These are phyloP conservation scores for Westerdykella ornata DNA, from an alignment of 2,329 filamentous ascomycete genomes.

Conservation along the genomic window DNA sequence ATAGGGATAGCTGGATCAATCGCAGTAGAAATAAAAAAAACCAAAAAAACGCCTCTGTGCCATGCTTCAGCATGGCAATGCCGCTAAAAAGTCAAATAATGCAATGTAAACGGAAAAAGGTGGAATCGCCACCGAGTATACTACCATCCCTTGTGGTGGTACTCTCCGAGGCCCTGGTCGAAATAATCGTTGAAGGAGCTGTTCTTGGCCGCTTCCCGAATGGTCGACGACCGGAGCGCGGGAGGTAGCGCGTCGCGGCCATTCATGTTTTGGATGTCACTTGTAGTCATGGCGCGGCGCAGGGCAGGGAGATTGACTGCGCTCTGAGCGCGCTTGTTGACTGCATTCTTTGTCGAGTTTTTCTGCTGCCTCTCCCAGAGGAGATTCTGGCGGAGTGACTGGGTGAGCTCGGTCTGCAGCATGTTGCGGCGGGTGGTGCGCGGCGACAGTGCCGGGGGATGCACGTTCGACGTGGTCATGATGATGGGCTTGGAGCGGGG, in stretches of 20 bases:
- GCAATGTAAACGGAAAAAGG: background rate
- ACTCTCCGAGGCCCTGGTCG: conserved; percentile 72
- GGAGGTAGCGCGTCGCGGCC: conserved; percentile 52
- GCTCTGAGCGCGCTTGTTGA: conserved; percentile 83
- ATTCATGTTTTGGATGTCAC: conserved; percentile 84
- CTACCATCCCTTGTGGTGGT: conserved; percentile 82
- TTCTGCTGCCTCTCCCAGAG: conserved; percentile 95
- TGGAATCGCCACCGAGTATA: background rate
- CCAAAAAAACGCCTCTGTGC: conserved; percentile 11
- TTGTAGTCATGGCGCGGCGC: conserved; percentile 48
- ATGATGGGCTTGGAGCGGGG: conserved; percentile 76
- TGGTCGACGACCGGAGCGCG: conserved; percentile 48
- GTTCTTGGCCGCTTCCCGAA: conserved; percentile 55
- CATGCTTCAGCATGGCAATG: background rate
- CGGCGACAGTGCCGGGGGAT: conserved; percentile 76
- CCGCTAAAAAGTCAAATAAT: background rate
- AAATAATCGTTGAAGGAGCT: conserved; percentile 75
- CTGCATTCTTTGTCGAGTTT: conserved; percentile 79
- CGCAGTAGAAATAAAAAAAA: conserved; percentile 28
- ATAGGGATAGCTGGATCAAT: too few relatives aligned
- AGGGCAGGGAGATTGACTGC: conserved; percentile 28
- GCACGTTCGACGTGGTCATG: conserved; percentile 59
- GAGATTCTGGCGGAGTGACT: conserved; percentile 83
- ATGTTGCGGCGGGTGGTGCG: conserved; percentile 90
- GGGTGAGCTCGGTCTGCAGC: conserved; percentile 88